Evolutionary conservation across 352 stramenopile species (phyloP).

Genomic region (Thalassiosira allenii): DNA sequence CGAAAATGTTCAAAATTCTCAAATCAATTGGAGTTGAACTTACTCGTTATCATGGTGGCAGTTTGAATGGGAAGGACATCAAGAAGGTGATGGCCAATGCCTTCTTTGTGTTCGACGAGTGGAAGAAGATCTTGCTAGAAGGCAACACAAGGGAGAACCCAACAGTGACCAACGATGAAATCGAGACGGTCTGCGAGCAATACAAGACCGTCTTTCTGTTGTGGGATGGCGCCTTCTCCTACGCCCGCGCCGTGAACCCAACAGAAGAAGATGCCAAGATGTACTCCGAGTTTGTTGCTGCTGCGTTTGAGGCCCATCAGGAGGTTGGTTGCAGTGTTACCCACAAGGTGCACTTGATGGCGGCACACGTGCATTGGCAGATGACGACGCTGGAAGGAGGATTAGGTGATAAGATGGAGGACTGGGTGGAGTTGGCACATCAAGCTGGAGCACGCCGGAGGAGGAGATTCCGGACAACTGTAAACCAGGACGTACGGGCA

Average conservation of each 20-base stretch:
- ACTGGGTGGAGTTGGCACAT: slow-evolving; percentile 28
- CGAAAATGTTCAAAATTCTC: slow-evolving; percentile 28
- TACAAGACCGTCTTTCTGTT: slow-evolving; percentile 25
- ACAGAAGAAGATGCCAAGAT: slow-evolving; percentile 7
- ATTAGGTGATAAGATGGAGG: slow-evolving; percentile 43
- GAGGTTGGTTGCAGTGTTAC: slow-evolving; percentile 31
- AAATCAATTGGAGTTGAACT: slow-evolving; percentile 24
- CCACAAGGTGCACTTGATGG: slow-evolving; percentile 49
- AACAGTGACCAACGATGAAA: not conserved
- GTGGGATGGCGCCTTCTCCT: slow-evolving; percentile 50
- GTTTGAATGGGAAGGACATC: slow-evolving; percentile 45
- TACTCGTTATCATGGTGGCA: slow-evolving; percentile 42
- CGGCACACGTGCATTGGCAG: slow-evolving; percentile 21
- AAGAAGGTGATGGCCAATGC: slow-evolving; percentile 37
- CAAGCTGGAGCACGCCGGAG: not conserved
- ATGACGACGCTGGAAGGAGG: slow-evolving; percentile 21
- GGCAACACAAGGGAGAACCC: slow-evolving; percentile 12
- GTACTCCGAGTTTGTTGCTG: slow-evolving; percentile 27
- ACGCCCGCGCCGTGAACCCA: slow-evolving; percentile 26
- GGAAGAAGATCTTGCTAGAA: slow-evolving; percentile 26
- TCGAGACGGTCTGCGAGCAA: slow-evolving; percentile 20
- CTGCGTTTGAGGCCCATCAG: slow-evolving; percentile 10
- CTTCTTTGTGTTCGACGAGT: slow-evolving; percentile 29
- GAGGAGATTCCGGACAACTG: not conserved
- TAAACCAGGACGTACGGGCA: not conserved